Base-by-base conservation (phyloP, 2,329 filamentous ascomycete species). In the Helotiales sp. region DNA sequence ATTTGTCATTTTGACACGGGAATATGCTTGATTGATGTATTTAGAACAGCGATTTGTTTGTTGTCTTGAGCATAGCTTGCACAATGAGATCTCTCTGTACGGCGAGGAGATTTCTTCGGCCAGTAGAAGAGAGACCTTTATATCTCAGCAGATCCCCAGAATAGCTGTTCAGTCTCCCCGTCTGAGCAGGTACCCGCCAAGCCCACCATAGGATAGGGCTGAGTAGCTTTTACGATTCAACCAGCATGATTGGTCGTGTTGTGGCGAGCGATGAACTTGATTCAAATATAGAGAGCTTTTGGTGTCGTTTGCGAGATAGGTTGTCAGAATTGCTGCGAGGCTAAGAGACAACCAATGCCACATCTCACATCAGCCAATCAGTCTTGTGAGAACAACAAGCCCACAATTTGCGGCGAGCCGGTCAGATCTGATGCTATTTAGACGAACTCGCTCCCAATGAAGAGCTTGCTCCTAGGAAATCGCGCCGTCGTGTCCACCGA, bases 301-400 rank as follows among this genome's bases (percentile, higher is more conserved):
- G 17, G 17, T 24, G 3, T n/a, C 52, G 3, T 34, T 37, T 37
- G 15, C 24, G 2, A 59, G 15, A 1, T 43, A 4, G 22, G 34
- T 10, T 43, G 34, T 43, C 55, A 43, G 34, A 20, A n/a, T 11
- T n/a, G n/a, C 20, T 20, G 54, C n/a, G 32, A 59, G 55, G 55
- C 22, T 59, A 34, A 43, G 32, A 55, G n/a, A 34, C 17, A n/a
- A n/a, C 17, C 28, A 55, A 2, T 59, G 15, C 20, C 37, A 28
- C 32, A 59, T 59, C 55, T 59, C 55, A 59, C 55, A 40, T 59
- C 55, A 59, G 32, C 55, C 34, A 59, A 59, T 59, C 55, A 43
- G 20, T 43, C 22, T 24, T 43, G 20, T 59, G 10, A 43, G 34
- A 28, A 43, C 15, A 43, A 20, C 37, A 28, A 17, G 15, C 20